Percentiles rank a stretch among this genome's conserved stretches.
Conservation (phyloP, 352 stramenopile genomes). For the Phytophthora pseudosyringae region DNA sequence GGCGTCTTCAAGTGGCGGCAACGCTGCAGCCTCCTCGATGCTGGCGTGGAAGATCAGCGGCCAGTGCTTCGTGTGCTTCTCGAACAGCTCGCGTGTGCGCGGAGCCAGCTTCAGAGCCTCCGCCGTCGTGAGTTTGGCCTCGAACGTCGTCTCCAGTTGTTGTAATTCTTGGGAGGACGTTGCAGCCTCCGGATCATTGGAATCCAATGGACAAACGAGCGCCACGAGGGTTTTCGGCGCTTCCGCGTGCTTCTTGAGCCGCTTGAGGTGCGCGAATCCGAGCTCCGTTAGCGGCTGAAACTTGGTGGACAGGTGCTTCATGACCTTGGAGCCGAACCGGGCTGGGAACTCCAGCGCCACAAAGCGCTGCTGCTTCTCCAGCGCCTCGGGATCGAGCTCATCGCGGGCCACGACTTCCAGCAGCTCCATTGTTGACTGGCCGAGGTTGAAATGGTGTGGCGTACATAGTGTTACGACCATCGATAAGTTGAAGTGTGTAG, state of each 20-base stretch:
- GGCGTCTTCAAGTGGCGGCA: constrained; percentile 44
- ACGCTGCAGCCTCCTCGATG: constrained; percentile 49
- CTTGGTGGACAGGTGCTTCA: constrained; percentile 57
- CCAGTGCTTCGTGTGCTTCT: constrained; percentile 66
- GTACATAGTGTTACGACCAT: constrained; percentile 7
- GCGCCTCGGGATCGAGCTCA: constrained; percentile 21
- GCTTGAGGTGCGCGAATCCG: constrained; percentile 83
- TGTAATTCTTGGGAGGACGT: constrained; percentile 30
- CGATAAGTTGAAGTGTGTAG: constrained; percentile 18
- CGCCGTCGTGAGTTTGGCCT: constrained; percentile 51
- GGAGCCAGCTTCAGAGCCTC: constrained; percentile 63
- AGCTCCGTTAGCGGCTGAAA: constrained; percentile 67
- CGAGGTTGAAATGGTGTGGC: not conserved
- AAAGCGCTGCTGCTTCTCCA: constrained; percentile 71
- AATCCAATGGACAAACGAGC: constrained; percentile 49
- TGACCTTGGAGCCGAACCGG: constrained; percentile 63
- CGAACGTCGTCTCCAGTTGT: constrained; percentile 43
- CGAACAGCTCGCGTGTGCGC: constrained; percentile 64
- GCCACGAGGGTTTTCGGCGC: constrained; percentile 51
- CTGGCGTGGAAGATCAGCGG: constrained; percentile 85
- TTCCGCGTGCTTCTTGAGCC: constrained; percentile 75
- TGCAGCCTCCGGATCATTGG: constrained; percentile 7
- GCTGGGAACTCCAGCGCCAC: constrained; percentile 74
- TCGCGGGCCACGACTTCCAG: constrained; percentile 51
- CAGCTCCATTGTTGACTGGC: constrained; percentile 36